phyloP scores from a whole-genome alignment of 2,329 filamentous ascomycete genomes.

The Microascus cirrosus region DNA sequence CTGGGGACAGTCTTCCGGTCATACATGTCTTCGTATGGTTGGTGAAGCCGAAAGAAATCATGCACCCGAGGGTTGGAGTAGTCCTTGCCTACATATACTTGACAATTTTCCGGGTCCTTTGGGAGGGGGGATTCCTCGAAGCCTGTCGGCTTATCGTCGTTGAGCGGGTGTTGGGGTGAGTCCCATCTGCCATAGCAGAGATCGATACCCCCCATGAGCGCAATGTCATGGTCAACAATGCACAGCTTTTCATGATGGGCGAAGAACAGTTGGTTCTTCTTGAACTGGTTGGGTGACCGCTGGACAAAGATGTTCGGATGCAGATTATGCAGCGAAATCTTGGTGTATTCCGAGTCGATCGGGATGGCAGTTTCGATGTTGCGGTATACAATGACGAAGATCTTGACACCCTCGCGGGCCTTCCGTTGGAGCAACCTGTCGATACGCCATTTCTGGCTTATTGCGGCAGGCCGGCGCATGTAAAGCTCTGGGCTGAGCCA shows the following conservation, averaged over 20 bases:
- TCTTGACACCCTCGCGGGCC: constrained; percentile 88
- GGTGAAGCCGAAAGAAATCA: constrained; percentile 86
- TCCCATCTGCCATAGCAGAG: constrained; percentile 97
- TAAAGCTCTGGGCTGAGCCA: constrained; percentile 96
- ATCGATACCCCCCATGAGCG: constrained; percentile 92
- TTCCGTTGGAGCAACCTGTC: constrained; percentile 90
- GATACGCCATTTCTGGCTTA: constrained; percentile 95
- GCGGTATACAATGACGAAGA: constrained; percentile 95
- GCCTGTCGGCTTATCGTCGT: constrained; percentile 89
- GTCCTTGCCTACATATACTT: constrained; percentile 95
- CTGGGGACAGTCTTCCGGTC: constrained; percentile 77
- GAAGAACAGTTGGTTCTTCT: constrained; percentile 99
- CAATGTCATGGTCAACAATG: constrained; percentile 89
- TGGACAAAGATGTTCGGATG: constrained; percentile 96
- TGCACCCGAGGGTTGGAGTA: constrained; percentile 94
- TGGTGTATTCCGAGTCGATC: constrained; percentile 97
- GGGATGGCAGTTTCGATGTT: constrained; percentile 96
- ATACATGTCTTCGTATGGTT: constrained; percentile 98
- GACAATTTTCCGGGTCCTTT: constrained; percentile 86
- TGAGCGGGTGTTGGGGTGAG: constrained; percentile 80
- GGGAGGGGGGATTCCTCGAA: constrained; percentile 67
- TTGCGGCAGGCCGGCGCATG: constrained; percentile 83
- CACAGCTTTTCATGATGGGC: constrained; percentile 98
- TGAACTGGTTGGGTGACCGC: constrained; percentile 91
- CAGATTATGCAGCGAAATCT: constrained; percentile 87